Evolutionary conservation across 148 eudicot genomes (phyloP), one percentile per base, ranked within the genome.

Genomic region (Vaccinium macrocarpon): DNA sequence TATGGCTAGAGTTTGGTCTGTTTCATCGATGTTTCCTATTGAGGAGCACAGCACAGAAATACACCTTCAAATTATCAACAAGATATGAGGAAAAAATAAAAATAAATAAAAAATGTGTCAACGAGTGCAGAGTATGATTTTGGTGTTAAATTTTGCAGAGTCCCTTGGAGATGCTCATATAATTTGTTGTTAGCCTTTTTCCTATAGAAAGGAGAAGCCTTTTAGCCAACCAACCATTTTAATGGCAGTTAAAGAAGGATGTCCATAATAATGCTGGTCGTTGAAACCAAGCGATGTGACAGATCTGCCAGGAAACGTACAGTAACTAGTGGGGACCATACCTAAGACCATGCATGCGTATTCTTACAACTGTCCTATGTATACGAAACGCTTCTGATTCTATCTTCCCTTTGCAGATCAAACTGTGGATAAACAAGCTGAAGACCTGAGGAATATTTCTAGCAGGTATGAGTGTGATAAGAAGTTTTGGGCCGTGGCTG

Each of bases 361-460:
- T 32, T 35, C 29, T 0, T 53, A 25, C 27, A 35, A 25, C 2
- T 55, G 2, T 78, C 81, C 7, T 23, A 13, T 79, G 56, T 56
- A 15, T 48, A 29, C 72, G 19, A 19, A 25, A 35, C 46, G 13
- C 50, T 78, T 59, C 64, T 79, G 13, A 81, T 35, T 55, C n/a
- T 66, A 11, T 15, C 78, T 48, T 35, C 62, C 53, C 25, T 84
- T 86, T 87, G 23, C 82, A 96, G 99, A 93, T 80, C 90, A 93
- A 88, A 90, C 91, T 49, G 87, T 97, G 82, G 92, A 90, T 90
- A 91, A 88, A 87, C 98, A 95, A 90, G 87, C 96, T 81, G 91
- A 88, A 66, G 84, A 88, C 75, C 80, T 95, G 75, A 93, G 84
- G 90, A 90, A 83, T 21, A 71, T 97, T 49, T 90, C 94, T 35